Conservation (phyloP, 2,329 filamentous ascomycete genomes). For the Talaromyces sp. region DNA sequence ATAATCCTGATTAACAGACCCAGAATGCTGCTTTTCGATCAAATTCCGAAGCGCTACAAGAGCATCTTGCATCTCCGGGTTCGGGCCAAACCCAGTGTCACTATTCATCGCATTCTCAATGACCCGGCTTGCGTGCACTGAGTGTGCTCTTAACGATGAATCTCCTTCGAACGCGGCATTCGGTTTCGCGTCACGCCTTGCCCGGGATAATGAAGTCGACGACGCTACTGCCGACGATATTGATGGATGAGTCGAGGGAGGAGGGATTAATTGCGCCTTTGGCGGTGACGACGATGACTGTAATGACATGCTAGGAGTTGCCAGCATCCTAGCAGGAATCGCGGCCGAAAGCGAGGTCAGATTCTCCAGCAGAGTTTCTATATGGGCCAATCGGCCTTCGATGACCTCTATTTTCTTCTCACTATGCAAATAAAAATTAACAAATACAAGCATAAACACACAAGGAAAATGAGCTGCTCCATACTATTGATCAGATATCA, state of each 20-base stretch:
- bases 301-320: not conserved
- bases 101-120: constrained; percentile 38
- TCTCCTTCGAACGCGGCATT: constrained; percentile 44
- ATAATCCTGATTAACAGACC: constrained; percentile 20
- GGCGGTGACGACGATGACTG: not conserved
- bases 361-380: constrained; percentile 40
- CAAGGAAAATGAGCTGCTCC: constrained; percentile 4
- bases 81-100: constrained; percentile 30
- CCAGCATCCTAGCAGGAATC: not conserved
- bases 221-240: not conserved
- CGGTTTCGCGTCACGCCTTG: constrained; percentile 10
- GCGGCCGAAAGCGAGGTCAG: constrained; percentile 27
- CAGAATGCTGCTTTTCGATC: constrained; percentile 32
- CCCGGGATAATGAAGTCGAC: not conserved
- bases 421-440: constrained; percentile 23
- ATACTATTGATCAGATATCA: constrained; percentile 41
- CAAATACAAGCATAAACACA: not conserved
- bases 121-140: constrained; percentile 42
- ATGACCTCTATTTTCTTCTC: constrained; percentile 53
- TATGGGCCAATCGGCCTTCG: constrained; percentile 46
- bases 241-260: constrained; percentile 3
- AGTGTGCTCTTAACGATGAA: constrained; percentile 46
- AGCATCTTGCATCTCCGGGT: constrained; percentile 35
- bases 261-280: not conserved
- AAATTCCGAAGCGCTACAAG: constrained; percentile 35